These are phyloP conservation scores for Populus davidiana DNA, from an alignment of 345 rosid genomes.

Conservation along the genomic window DNA sequence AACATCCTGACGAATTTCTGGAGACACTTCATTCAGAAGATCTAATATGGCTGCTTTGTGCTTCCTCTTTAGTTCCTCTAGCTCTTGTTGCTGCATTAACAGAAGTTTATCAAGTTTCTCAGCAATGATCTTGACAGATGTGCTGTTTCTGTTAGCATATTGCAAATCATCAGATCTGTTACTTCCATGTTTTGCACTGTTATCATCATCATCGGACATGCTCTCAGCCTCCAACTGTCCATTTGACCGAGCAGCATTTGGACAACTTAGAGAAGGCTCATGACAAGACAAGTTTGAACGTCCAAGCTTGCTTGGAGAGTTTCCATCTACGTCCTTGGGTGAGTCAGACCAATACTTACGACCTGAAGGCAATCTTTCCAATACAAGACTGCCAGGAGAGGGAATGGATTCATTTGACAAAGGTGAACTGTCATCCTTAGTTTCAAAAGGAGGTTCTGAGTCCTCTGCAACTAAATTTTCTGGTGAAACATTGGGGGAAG, in stretches of 20 bases:
- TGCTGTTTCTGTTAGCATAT: not conserved
- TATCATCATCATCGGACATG: slow-evolving; percentile 4
- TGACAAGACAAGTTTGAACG: slow-evolving; percentile 25
- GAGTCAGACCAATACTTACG: slow-evolving; percentile 83
- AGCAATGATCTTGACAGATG: slow-evolving; percentile 27
- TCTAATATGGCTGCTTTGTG: slow-evolving; percentile 54
- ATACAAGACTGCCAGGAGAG: slow-evolving; percentile 37
- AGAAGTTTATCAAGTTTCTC: slow-evolving; percentile 60
- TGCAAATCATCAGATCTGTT: not conserved
- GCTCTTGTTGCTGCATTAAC: slow-evolving; percentile 59
- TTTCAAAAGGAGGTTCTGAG: slow-evolving; percentile 20
- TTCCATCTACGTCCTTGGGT: slow-evolving; percentile 42
- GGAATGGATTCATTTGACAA: slow-evolving; percentile 19
- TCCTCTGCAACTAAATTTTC: slow-evolving; percentile 18
- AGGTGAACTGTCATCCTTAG: slow-evolving; percentile 28
- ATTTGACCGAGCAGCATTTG: slow-evolving; percentile 12
- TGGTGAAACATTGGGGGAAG: slow-evolving; percentile 29
- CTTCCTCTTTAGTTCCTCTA: slow-evolving; percentile 58
- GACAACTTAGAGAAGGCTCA: slow-evolving; percentile 19
- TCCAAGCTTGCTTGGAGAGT: slow-evolving; percentile 38
- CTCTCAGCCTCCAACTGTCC: slow-evolving; percentile 16
- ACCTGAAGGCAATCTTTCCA: slow-evolving; percentile 86
- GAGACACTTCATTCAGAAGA: slow-evolving; percentile 54
- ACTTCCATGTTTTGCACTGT: not conserved
- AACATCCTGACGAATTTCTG: slow-evolving; percentile 48